phyloP scores from a whole-genome alignment of 306 rosid genomes.

The Inga laurina region DNA sequence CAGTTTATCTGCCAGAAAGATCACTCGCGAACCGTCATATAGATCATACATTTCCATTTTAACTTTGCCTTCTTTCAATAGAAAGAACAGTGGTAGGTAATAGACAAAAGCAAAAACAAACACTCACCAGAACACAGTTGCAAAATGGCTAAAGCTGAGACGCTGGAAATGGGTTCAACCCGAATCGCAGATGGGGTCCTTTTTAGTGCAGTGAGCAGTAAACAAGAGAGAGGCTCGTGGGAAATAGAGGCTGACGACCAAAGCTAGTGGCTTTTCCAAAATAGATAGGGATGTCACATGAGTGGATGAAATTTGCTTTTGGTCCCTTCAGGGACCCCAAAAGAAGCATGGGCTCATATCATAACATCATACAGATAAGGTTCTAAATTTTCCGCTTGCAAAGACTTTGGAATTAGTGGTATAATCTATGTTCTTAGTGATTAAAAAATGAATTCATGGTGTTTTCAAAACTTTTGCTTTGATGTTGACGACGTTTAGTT shows the following conservation, averaged over 20 bases:
- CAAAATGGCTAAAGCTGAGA: conserved; percentile 5
- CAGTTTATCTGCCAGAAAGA: background rate
- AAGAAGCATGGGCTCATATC: background rate
- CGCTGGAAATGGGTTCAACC: background rate
- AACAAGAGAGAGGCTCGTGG: background rate
- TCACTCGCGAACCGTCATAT: background rate
- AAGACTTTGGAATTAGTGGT: background rate
- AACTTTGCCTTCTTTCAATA: background rate
- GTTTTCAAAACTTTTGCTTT: background rate
- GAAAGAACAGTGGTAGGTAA: background rate
- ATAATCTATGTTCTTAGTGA: background rate
- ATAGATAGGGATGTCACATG: background rate
- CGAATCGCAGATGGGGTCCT: background rate
- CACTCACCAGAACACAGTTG: conserved; percentile 13
- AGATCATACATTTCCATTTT: background rate
- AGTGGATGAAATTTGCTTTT: conserved; percentile 3
- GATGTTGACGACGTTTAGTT: background rate
- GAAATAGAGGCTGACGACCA: background rate
- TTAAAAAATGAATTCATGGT: background rate
- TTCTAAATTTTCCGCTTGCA: background rate
- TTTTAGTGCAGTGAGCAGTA: background rate
- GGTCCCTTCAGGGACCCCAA: conserved; percentile 16
- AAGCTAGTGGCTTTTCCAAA: background rate
- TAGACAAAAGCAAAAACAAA: background rate
- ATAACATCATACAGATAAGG: background rate